A percentile compares a stretch with the other conserved stretches of the same genome.
Evolutionary conservation across 805 yeast species (phyloP).

Genomic region (Saccharomyces paradoxus): DNA sequence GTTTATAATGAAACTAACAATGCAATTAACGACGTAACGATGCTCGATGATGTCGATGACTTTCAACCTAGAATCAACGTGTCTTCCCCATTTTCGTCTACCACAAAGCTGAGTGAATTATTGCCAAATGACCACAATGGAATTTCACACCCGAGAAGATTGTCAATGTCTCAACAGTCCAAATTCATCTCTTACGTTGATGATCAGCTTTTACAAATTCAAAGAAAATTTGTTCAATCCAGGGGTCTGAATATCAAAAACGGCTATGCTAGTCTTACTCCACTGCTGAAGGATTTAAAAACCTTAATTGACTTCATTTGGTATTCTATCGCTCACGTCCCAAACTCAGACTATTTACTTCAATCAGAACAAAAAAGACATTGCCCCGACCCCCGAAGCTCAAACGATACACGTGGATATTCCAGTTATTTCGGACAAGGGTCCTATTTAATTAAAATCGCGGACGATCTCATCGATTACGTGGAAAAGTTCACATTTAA

Average conservation of each 20-base stretch:
- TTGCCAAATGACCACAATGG: not conserved
- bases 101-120: constrained; percentile 6
- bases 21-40: constrained; percentile 3
- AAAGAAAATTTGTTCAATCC: constrained; percentile 45
- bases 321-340: constrained; percentile 43
- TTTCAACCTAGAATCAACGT: constrained; percentile 26
- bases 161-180: constrained; percentile 46
- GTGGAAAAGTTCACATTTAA: constrained; percentile 36
- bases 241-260: constrained; percentile 29
- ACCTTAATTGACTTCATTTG: constrained; percentile 49
- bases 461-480: constrained; percentile 62
- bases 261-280: constrained; percentile 26
- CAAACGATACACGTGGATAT: not conserved
- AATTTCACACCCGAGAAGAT: constrained; percentile 16
- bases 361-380: not conserved
- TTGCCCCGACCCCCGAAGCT: not conserved
- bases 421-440: constrained; percentile 47
- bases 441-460: constrained; percentile 51
- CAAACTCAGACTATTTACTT: constrained; percentile 24
- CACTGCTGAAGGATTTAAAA: constrained; percentile 40
- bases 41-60: constrained; percentile 26
- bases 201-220: constrained; percentile 43
- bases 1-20: constrained; percentile 5
- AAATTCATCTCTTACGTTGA: constrained; percentile 49
- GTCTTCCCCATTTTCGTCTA: constrained; percentile 26